Conservation (phyloP, 169 alveolate genomes). For the Eimeria brunetti region DNA sequence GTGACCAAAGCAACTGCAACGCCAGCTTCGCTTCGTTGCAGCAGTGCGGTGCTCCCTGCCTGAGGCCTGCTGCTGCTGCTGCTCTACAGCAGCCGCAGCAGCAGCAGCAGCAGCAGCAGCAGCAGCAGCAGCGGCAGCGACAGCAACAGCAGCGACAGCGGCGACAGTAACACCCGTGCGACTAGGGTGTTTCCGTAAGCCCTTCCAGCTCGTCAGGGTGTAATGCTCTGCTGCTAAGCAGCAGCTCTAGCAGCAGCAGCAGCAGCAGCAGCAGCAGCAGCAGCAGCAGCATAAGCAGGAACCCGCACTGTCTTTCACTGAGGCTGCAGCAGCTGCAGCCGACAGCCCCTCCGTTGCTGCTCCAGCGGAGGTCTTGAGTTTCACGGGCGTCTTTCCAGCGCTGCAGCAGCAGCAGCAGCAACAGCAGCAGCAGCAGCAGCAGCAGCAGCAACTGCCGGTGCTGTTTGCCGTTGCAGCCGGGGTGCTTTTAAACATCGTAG, state of each 20-base stretch:
- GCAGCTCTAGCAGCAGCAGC: conserved; percentile 34
- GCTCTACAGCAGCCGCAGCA: neutral
- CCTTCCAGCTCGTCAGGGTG: neutral
- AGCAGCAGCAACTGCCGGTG: conserved; percentile 23
- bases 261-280: conserved; percentile 50
- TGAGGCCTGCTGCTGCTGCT: neutral
- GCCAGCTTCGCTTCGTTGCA: neutral
- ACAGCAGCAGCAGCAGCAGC: conserved; percentile 45
- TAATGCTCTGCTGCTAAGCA: conserved; percentile 12
- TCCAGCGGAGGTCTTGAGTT: neutral
- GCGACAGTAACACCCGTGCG: neutral
- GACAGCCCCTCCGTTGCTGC: neutral
- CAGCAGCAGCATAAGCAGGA: conserved; percentile 3
- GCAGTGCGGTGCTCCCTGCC: neutral
- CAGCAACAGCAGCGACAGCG: neutral
- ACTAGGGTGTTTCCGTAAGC: neutral
- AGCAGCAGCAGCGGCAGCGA: conserved; percentile 14
- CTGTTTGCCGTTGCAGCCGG: neutral
- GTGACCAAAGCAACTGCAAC: conserved; percentile 18
- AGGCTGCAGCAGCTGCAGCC: neutral
- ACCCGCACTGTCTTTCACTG: neutral
- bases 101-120: conserved; percentile 5
- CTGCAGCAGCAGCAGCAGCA: conserved; percentile 14
- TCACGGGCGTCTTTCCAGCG: neutral
- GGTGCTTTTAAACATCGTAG: neutral